Evolutionary conservation across 805 yeast species (phyloP).

Genomic region (Geotrichum ghanense): DNA sequence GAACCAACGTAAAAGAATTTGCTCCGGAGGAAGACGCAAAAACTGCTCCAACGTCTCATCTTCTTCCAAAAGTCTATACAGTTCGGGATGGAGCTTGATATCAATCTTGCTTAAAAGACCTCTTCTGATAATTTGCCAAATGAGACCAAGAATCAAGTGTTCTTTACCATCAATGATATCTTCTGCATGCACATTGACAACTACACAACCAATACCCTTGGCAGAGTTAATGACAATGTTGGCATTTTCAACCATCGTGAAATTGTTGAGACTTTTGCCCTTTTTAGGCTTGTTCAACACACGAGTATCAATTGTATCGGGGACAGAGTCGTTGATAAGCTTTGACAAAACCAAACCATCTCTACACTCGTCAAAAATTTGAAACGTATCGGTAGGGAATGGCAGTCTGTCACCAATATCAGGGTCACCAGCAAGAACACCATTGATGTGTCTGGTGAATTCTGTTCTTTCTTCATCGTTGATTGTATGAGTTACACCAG

Average conservation of each 20-base stretch:
- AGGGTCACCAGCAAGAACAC: slow-evolving; percentile 79
- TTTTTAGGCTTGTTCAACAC: slow-evolving; percentile 81
- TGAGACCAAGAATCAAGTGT: slow-evolving; percentile 86
- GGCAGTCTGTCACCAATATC: slow-evolving; percentile 81
- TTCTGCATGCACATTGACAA: slow-evolving; percentile 94
- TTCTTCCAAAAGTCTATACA: slow-evolving; percentile 86
- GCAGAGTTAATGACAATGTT: slow-evolving; percentile 97
- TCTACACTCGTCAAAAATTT: slow-evolving; percentile 90
- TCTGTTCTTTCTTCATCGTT: slow-evolving; percentile 94
- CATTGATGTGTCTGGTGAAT: slow-evolving; percentile 91
- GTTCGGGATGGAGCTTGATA: slow-evolving; percentile 91
- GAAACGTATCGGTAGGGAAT: slow-evolving; percentile 86
- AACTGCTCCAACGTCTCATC: slow-evolving; percentile 97
- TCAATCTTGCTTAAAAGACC: slow-evolving; percentile 92
- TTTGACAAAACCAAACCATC: slow-evolving; percentile 91
- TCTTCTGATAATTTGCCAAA: slow-evolving; percentile 97
- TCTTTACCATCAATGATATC: slow-evolving; percentile 96
- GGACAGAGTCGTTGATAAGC: slow-evolving; percentile 93
- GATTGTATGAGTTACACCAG: slow-evolving; percentile 92
- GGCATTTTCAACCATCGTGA: slow-evolving; percentile 94
- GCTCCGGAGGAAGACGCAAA: slow-evolving; percentile 93
- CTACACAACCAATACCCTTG: slow-evolving; percentile 97
- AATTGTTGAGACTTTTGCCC: slow-evolving; percentile 75
- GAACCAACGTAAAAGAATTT: slow-evolving; percentile 93
- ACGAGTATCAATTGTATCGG: slow-evolving; percentile 96